Percentiles rank a stretch among this genome's conserved stretches.
These are phyloP conservation scores for Pholiota microspora DNA, from an alignment of 768 basidiomycete species.

Conservation along the genomic window DNA sequence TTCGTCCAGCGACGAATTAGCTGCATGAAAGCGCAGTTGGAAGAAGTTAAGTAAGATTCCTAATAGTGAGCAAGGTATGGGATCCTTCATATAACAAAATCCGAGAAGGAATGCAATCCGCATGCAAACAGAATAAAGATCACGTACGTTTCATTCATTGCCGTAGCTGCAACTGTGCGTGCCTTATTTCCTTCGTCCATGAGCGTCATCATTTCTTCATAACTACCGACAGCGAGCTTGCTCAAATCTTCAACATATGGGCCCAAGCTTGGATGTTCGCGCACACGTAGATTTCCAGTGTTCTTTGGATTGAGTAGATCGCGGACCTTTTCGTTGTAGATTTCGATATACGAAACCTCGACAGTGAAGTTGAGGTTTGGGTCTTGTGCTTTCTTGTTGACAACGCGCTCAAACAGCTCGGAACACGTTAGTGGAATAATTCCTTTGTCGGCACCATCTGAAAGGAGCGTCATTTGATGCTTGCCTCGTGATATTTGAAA, in stretches of 20 bases:
- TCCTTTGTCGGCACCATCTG: slow-evolving; percentile 94
- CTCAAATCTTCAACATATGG: slow-evolving; percentile 99
- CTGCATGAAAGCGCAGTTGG: not conserved
- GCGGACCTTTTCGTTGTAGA: slow-evolving; percentile 97
- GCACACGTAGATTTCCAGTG: slow-evolving; percentile 91
- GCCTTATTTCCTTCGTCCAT: slow-evolving; percentile 99
- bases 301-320: slow-evolving; percentile 98
- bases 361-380: slow-evolving; percentile 80
- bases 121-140: slow-evolving; percentile 8
- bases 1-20: too few relatives aligned
- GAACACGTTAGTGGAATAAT: slow-evolving; percentile 96
- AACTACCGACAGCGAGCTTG: slow-evolving; percentile 86
- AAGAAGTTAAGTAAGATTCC: not conserved
- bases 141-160: slow-evolving; percentile 97
- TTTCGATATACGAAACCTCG: slow-evolving; percentile 99
- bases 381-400: slow-evolving; percentile 58
- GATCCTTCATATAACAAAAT: not conserved
- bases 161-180: slow-evolving; percentile 95
- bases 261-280: slow-evolving; percentile 93
- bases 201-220: slow-evolving; percentile 97
- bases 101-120: not conserved
- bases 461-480: not conserved
- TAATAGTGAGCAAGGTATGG: not conserved
- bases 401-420: slow-evolving; percentile 87
- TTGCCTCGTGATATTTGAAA: not conserved